Conservation (phyloP, 108 stramenopile species). For the Cyclotella atomus region DNA sequence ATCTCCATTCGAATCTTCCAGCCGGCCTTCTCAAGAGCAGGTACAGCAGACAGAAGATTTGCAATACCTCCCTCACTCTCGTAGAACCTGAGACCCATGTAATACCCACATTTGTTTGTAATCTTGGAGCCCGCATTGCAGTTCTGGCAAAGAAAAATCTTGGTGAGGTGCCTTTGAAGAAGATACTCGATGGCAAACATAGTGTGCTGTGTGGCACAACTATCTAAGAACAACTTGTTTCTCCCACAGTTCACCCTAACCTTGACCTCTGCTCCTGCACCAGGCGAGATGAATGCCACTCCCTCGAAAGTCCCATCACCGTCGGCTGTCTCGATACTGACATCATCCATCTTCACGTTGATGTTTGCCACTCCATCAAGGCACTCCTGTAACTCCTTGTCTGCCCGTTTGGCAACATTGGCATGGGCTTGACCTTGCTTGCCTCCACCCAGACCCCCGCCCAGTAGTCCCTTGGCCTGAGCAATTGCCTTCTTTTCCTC, state of each 20-base stretch:
- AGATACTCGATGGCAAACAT: background rate
- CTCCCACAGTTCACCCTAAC: background rate
- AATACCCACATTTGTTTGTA: background rate
- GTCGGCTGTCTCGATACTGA: background rate
- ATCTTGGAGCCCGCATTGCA: constrained; percentile 11
- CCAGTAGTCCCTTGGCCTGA: background rate
- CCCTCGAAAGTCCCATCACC: background rate
- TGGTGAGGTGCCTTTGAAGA: background rate
- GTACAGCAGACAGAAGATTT: constrained; percentile 1
- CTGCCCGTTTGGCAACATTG: background rate
- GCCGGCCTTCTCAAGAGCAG: background rate
- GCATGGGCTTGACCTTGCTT: background rate
- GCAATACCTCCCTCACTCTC: background rate
- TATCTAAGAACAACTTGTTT: background rate
- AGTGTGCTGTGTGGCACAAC: constrained; percentile 5
- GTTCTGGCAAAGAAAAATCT: background rate
- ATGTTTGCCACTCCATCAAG: background rate
- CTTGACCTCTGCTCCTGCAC: background rate
- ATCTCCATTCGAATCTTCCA: background rate
- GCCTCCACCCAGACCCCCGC: no score
- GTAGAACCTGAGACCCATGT: background rate
- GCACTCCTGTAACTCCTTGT: background rate
- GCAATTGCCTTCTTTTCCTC: background rate
- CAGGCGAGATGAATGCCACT: background rate
- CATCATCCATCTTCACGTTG: background rate